Evolutionary conservation across 2,329 filamentous ascomycete species (phyloP).

Genomic region (Albophoma yamanashiensis): DNA sequence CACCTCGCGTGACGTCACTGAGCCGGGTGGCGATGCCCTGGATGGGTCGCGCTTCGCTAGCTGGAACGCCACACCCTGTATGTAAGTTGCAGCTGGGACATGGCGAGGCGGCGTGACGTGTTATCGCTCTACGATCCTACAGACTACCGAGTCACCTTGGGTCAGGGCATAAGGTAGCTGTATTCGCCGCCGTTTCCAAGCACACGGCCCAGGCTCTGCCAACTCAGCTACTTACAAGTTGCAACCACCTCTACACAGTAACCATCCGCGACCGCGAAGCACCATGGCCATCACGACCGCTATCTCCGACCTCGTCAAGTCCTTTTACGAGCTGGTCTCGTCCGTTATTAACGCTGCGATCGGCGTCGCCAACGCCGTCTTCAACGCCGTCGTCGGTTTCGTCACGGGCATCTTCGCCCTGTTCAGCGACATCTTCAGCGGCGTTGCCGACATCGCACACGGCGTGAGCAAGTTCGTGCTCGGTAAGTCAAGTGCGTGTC

Average conservation of each 20-base stretch:
- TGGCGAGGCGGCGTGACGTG: neutral
- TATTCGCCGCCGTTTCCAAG: no score
- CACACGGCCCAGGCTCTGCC: neutral
- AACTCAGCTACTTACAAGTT: neutral
- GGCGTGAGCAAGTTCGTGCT: constrained; percentile 28
- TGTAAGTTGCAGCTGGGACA: neutral
- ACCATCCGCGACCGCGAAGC: neutral
- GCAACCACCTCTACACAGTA: neutral
- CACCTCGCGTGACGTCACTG: neutral
- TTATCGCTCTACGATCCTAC: no score
- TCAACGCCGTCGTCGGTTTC: constrained; percentile 23
- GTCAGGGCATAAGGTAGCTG: neutral
- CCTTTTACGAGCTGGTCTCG: constrained; percentile 29
- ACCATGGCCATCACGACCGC: constrained; percentile 25
- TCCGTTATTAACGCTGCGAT: constrained; percentile 24
- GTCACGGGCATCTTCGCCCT: constrained; percentile 25
- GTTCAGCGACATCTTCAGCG: constrained; percentile 21
- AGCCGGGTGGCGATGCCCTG: neutral
- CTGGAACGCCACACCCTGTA: neutral
- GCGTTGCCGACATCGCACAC: constrained; percentile 24
- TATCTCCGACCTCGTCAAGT: constrained; percentile 26
- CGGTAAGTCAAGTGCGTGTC: constrained; percentile 11
- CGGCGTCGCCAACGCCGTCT: constrained; percentile 19
- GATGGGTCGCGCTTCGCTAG: no score
- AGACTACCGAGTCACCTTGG: neutral